phyloP scores from a whole-genome alignment of 225 moss, liverwort and hornwort genomes.

The Rhytidiadelphus loreus region DNA sequence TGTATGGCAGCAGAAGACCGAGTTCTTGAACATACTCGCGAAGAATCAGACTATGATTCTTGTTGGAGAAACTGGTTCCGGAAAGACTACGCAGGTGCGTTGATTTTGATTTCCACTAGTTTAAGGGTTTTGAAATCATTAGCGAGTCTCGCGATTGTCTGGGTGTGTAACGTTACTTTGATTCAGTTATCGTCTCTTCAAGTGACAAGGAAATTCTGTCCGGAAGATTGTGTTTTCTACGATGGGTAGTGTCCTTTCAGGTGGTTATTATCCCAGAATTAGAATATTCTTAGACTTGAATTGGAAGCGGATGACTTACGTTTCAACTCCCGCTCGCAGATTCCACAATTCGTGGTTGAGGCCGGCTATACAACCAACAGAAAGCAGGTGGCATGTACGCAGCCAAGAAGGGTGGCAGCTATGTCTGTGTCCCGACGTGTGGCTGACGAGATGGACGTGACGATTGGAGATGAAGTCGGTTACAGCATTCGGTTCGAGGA shows the following conservation, averaged over 20 bases:
- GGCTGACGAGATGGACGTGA: conserved; percentile 96
- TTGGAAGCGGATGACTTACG: background rate
- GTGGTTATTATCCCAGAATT: background rate
- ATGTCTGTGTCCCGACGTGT: conserved; percentile 99
- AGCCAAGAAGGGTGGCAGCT: conserved; percentile 94
- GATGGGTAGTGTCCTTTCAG: background rate
- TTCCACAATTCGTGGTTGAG: conserved; percentile 97
- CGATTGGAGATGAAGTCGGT: conserved; percentile 97
- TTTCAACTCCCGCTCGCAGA: conserved; percentile 29
- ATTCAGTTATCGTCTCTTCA: background rate
- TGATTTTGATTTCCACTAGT: background rate
- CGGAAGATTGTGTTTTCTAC: background rate
- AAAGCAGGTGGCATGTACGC: conserved; percentile 98
- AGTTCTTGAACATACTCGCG: conserved; percentile 83
- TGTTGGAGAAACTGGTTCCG: conserved; percentile 95
- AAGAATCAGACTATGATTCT: conserved; percentile 95
- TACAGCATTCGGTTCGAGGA: conserved; percentile 99
- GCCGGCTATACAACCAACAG: conserved; percentile 96
- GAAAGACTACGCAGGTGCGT: conserved; percentile 93
- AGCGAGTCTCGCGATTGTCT: background rate
- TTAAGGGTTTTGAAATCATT: background rate
- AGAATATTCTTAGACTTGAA: background rate
- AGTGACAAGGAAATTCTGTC: background rate
- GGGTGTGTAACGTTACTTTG: background rate
- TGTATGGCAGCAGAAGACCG: conserved; percentile 98